Percentiles rank a stretch among this genome's conserved stretches.
phyloP scores from a whole-genome alignment of 768 basidiomycete species.

The Kwoniella dendrophila region DNA sequence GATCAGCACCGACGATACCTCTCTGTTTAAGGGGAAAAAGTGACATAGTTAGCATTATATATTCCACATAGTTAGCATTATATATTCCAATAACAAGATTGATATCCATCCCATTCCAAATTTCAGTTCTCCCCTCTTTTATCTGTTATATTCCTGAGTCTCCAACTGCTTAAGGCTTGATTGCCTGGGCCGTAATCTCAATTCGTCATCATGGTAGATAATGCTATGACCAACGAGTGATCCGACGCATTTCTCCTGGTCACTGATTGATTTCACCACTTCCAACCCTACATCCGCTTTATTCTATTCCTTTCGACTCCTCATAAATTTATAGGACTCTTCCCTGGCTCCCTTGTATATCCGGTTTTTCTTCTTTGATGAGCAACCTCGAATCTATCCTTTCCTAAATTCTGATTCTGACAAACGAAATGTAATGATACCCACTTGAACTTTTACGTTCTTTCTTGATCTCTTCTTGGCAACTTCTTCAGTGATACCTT shows the following conservation, averaged over 20 bases:
- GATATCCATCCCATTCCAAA: neutral
- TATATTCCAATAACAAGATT: neutral
- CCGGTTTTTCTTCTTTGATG: too few relatives aligned
- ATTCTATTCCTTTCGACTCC: too few relatives aligned
- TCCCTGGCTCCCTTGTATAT: too few relatives aligned
- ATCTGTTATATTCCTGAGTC: neutral
- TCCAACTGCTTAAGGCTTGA: neutral
- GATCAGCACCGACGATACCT: slow-evolving; percentile 95
- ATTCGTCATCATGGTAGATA: too few relatives aligned
- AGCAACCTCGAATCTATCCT: neutral
- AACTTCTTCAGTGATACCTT: slow-evolving; percentile 98
- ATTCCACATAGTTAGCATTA: neutral
- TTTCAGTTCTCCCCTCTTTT: neutral
- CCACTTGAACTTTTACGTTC: slow-evolving; percentile 78
- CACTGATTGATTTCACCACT: too few relatives aligned
- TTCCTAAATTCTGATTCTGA: neutral
- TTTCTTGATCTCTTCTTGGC: slow-evolving; percentile 97
- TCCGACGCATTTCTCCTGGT: too few relatives aligned
- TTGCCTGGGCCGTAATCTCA: too few relatives aligned
- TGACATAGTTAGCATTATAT: neutral
- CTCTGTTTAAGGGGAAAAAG: slow-evolving; percentile 63
- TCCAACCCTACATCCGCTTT: too few relatives aligned
- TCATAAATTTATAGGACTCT: too few relatives aligned
- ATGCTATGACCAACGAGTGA: too few relatives aligned
- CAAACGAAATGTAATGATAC: slow-evolving; percentile 15